Conservation (phyloP, 768 basidiomycete species). For the Amyloporia xantha region DNA sequence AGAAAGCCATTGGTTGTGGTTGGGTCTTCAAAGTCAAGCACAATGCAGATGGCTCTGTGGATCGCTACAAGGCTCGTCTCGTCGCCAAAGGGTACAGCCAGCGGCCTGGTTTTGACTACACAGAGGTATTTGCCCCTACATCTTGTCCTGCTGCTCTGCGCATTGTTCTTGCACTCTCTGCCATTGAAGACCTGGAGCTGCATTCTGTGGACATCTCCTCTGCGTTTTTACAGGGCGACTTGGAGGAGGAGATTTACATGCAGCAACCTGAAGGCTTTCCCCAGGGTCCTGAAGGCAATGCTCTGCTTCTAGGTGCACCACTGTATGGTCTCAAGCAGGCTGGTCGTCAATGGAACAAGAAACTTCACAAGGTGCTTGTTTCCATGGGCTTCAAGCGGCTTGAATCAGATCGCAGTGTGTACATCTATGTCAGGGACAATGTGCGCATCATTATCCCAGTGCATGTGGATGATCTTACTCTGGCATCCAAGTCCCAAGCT, state of each 20-base stretch:
- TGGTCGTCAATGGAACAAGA: conserved; percentile 14
- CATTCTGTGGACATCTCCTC: neutral
- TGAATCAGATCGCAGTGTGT: neutral
- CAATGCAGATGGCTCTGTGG: conserved; percentile 10
- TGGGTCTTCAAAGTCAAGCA: conserved; percentile 26
- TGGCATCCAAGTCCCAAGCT: conserved; percentile 1
- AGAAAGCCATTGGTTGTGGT: conserved; percentile 13
- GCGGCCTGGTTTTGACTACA: conserved; percentile 20
- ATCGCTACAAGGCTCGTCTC: conserved; percentile 30
- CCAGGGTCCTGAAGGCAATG: neutral
- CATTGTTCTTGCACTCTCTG: neutral
- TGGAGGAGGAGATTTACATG: conserved; percentile 24
- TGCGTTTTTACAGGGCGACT: conserved; percentile 18
- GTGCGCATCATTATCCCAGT: neutral
- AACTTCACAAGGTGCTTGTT: neutral
- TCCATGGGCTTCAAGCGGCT: neutral
- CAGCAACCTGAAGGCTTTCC: conserved; percentile 11
- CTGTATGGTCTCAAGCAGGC: conserved; percentile 14
- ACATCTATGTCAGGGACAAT: neutral
- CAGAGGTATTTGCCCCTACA: conserved; percentile 13
- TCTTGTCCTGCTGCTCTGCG: neutral
- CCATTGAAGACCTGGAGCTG: conserved; percentile 1
- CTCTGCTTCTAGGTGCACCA: conserved; percentile 3
- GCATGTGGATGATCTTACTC: conserved; percentile 1
- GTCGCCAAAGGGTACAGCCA: conserved; percentile 36